Evolutionary conservation across 345 rosid species (phyloP).

Genomic region (Citrus maxima): DNA sequence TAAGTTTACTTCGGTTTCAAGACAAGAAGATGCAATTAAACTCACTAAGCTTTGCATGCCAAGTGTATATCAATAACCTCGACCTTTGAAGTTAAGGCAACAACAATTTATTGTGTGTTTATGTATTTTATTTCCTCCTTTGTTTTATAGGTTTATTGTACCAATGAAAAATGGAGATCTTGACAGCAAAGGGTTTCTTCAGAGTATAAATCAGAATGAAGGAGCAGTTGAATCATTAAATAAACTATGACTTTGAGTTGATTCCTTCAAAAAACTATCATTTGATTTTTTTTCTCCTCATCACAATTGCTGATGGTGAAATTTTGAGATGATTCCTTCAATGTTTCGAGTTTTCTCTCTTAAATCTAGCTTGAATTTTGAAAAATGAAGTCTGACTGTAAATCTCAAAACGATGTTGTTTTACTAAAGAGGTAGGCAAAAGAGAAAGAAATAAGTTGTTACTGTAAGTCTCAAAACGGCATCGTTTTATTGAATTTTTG

Average conservation of each 20-base stretch:
- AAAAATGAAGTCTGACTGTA: background rate
- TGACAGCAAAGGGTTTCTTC: conserved; percentile 68
- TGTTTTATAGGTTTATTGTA: too few relatives aligned
- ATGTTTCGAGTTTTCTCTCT: background rate
- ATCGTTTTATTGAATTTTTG: too few relatives aligned
- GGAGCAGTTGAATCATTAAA: conserved; percentile 80
- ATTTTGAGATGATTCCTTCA: background rate
- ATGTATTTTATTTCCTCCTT: background rate
- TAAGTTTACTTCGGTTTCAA: too few relatives aligned
- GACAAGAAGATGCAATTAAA: too few relatives aligned
- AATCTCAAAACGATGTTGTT: too few relatives aligned
- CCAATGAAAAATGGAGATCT: too few relatives aligned
- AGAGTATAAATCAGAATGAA: conserved; percentile 47
- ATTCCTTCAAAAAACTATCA: too few relatives aligned
- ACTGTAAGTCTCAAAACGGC: too few relatives aligned
- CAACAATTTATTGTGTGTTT: conserved; percentile 1
- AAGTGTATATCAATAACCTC: background rate
- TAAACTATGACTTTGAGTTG: conserved; percentile 18
- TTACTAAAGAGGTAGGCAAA: too few relatives aligned
- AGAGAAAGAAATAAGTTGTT: too few relatives aligned
- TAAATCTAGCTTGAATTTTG: background rate
- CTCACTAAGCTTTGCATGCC: too few relatives aligned
- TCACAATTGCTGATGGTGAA: background rate
- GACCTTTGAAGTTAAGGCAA: conserved; percentile 2
- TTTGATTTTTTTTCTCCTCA: background rate